Base-by-base conservation (phyloP, 2,329 filamentous ascomycete genomes). In the Aspergillus pseudonomiae region DNA sequence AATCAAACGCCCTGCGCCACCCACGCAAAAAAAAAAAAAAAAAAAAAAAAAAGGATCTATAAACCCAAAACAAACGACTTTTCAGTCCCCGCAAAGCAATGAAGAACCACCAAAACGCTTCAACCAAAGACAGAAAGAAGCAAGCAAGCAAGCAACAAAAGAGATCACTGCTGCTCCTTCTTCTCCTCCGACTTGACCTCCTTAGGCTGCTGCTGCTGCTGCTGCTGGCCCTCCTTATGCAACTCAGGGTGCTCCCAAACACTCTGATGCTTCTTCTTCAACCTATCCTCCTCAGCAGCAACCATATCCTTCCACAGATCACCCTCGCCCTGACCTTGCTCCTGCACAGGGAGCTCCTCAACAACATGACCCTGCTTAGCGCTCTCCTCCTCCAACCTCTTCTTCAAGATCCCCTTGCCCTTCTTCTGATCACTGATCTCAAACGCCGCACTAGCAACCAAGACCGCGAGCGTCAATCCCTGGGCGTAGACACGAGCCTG, bases 401-500 rank as follows among this genome's bases (percentile, higher is more conserved):
- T 63, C 48, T 79, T 74, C 32, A 79, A 26, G 10, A 79, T 65
- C 12, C 75, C 77, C 73, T 86, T 86, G 56, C 92, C 92, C 74
- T 86, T 86, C 75, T 88, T 89, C 69, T 90, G 91, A 79, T 99
- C 95, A 60, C 82, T 83, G 48, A 89, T 85, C 87, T 97, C 94
- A 71, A 97, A 91, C 12, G 88, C 91, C 54, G 94, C 93, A 36
- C 89, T 91, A 62, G 92, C 88, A 74, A 96, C 86, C 62, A 97
- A 83, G 58, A 97, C 92, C 67, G 90, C 91, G 54, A 97, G 83
- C 6, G 94, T 96, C 71, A 96, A 82, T 6, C 91, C 93, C 82
- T 97, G 94, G 4, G 94, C 94, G 80, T 97, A 97, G 68, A 97
- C 91, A 86, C 94, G 90, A 28, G 93, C 94, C 84, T 97, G 94